Base-by-base conservation (phyloP, 2,329 filamentous ascomycete species). In the Monilinia polystroma region DNA sequence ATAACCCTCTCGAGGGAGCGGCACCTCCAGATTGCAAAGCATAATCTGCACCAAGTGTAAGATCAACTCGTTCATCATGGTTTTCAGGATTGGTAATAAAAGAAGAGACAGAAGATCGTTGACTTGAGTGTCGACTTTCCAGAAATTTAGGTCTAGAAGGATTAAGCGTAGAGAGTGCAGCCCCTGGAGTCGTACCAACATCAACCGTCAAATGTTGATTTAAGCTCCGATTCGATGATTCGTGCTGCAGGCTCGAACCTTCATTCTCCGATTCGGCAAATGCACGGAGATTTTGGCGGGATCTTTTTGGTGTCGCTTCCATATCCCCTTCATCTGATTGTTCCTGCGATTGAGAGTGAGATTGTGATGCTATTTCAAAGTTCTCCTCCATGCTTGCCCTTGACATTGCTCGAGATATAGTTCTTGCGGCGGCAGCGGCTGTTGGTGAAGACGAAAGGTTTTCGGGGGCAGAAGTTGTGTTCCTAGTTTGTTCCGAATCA, bases 21-120 rank as follows among this genome's bases (percentile, higher is more conserved):
- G 91, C 90, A 35, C 92, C 91, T 23, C 91, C 92, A 2, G 91
- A 91, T 73, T 96, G 91, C 47, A 96, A 80, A 32, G 91, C 90
- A 78, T 90, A 95, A 76, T 97, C 93, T 11, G 87, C 87, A 8
- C 90, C 89, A 23, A 92, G 80, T 6, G 90, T 93, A 4, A 84
- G 84, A 70, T 96, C 92, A 74, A 89, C 94, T 11, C 58, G 59
- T 54, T 80, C 81, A 69, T 87, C 84, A 55, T 82, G 77, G 6
- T 79, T 79, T n/a, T 85, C 84, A 2, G 80, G 76, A 62, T 83
- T 85, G 20, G 83, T 83, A n/a, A 80, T 74, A 52, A 85, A 83
- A 1, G 86, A 88, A 0, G 86, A 88, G 3, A 84, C 80, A 1
- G 86, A 88, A 4, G 86, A 88, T 64, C 84, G 80, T 70, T 86